Conservation (phyloP, 306 rosid species). For the Malus domestica region ASM211411v1 NC_041794.1:32257001-32257500, state of each 20-base stretch:
- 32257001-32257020: too few relatives aligned
- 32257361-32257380: too few relatives aligned
- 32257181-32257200: slow-evolving; percentile 17
- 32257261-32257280: background rate
- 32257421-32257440: too few relatives aligned
- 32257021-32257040: too few relatives aligned
- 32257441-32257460: too few relatives aligned
- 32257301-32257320: background rate
- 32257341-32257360: background rate
- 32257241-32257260: background rate
- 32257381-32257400: too few relatives aligned
- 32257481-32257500: too few relatives aligned
- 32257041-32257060: too few relatives aligned
- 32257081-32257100: too few relatives aligned
- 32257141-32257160: slow-evolving; percentile 19
- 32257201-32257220: background rate
- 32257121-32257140: slow-evolving; percentile 14
- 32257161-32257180: slow-evolving; percentile 34
- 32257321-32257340: background rate
- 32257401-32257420: too few relatives aligned
- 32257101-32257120: background rate
- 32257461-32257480: too few relatives aligned
- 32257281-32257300: slow-evolving; percentile 3
- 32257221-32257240: background rate
- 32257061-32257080: too few relatives aligned